phyloP scores from a whole-genome alignment of 2,329 filamentous ascomycete species.

The Calonectria honghensis region DNA sequence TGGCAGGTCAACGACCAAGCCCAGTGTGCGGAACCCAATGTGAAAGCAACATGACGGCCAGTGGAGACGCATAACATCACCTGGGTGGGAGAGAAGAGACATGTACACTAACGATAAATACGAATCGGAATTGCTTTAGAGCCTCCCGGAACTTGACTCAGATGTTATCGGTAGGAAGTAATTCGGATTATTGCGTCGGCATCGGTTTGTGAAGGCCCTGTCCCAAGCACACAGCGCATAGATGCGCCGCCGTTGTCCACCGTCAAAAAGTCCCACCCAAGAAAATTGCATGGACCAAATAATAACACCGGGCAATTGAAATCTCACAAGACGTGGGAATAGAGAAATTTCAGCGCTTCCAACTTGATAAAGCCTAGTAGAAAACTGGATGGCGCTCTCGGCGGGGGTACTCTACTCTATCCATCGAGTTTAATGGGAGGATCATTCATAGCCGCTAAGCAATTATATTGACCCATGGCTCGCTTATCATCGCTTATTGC shows the following conservation, averaged over 20 bases:
- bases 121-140: background rate
- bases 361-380: background rate
- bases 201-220: background rate
- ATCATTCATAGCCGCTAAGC: background rate
- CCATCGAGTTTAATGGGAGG: background rate
- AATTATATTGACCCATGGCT: background rate
- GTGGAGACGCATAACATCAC: background rate
- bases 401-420: background rate
- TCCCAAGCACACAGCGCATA: background rate
- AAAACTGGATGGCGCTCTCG: background rate
- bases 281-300: too few species aligned
- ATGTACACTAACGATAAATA: constrained; percentile 8
- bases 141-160: background rate
- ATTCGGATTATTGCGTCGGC: too few species aligned
- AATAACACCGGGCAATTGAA: background rate
- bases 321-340: background rate
- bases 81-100: constrained; percentile 10
- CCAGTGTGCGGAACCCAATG: background rate
- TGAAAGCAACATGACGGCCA: background rate
- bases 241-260: background rate
- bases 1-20: background rate
- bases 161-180: too few species aligned
- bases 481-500: background rate
- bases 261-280: background rate
- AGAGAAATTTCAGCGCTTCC: background rate